Evolutionary conservation across 2,329 filamentous ascomycete genomes (phyloP), one percentile per base, ranked within the genome.

Genomic region (Calonectria hongkongensis): DNA sequence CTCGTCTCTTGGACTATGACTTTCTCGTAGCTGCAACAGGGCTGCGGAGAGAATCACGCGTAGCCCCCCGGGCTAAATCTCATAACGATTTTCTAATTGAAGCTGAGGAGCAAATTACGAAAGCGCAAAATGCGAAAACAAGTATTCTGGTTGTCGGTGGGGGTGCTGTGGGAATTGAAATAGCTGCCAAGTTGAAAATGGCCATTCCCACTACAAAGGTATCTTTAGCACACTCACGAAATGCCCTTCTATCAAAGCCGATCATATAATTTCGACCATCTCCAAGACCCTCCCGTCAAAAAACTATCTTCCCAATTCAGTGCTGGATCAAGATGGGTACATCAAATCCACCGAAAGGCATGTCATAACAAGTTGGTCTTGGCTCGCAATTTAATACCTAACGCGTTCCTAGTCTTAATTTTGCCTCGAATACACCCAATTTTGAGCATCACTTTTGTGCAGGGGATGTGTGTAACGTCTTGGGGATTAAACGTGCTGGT

Each of bases 161-260:
- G 74, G 84, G 93, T 64, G 94, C 94, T 8, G 94, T 96, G 1
- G 94, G 94, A 9, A 92, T 96, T 66, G 94, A 96, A 81, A 95
- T 96, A 88, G 93, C 94, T 0, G 91, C 93, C 2, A 94, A 96
- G 84, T 86, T 96, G 67, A 95, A 95, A 83, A 82, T 89, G 50
- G 85, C 91, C 25, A 88, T 92, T 73, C 94, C 94, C 0, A 78
- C 89, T 9, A 85, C 91, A 67, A 89, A 89, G 43, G 92, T 96
- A 18, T 94, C 91, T 0, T 88, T 96, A 1, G 89, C 94, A 4
- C 94, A 96, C 81, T 95, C 94, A 3, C 88, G 93, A n/a, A 86
- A 89, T 28, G 90, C 90, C 78, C 89, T 96, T 2, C n/a, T n/a
- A n/a, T n/a, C 15, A 16, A 45, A n/a, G 8, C 41, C 1, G 41